Conservation (phyloP, 345 rosid species). For the Linum trigynum region DNA sequence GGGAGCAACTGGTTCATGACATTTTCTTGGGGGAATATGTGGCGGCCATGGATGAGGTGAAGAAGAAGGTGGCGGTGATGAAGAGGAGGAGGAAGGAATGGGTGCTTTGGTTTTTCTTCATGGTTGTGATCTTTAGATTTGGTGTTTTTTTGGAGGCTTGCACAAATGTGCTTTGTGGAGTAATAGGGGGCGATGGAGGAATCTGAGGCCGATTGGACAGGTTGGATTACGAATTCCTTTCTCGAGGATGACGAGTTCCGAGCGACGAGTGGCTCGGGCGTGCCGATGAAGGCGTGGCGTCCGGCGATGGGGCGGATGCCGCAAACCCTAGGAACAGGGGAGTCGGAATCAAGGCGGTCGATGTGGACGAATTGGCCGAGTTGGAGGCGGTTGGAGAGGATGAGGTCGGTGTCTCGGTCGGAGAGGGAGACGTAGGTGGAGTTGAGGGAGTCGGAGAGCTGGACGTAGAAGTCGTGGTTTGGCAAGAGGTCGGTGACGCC, state of each 20-base stretch:
- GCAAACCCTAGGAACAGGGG: constrained; percentile 73
- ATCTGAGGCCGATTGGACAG: constrained; percentile 55
- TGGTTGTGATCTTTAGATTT: too few relatives aligned
- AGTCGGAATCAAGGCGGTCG: constrained; percentile 66
- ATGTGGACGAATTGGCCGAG: constrained; percentile 90
- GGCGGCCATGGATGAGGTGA: too few relatives aligned
- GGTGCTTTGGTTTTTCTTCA: too few relatives aligned
- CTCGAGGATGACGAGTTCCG: constrained; percentile 61
- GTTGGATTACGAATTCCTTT: constrained; percentile 77
- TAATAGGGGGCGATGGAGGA: constrained; percentile 71
- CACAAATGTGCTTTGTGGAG: too few relatives aligned
- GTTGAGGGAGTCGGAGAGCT: constrained; percentile 91
- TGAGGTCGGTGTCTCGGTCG: constrained; percentile 81
- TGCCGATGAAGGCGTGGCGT: constrained; percentile 73
- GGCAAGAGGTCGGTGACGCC: constrained; percentile 91
- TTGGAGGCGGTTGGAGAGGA: constrained; percentile 85
- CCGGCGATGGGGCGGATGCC: constrained; percentile 90
- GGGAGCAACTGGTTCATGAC: too few relatives aligned
- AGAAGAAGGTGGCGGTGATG: too few relatives aligned
- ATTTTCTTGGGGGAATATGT: too few relatives aligned
- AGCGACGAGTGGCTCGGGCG: constrained; percentile 76
- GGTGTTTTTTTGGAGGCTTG: too few relatives aligned
- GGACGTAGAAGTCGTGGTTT: constrained; percentile 90
- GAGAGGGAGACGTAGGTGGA: constrained; percentile 94
- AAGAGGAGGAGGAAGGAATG: too few relatives aligned